Base-by-base conservation (phyloP, 176 grass and related monocot genomes). In the Rhynchospora breviuscula region DNA sequence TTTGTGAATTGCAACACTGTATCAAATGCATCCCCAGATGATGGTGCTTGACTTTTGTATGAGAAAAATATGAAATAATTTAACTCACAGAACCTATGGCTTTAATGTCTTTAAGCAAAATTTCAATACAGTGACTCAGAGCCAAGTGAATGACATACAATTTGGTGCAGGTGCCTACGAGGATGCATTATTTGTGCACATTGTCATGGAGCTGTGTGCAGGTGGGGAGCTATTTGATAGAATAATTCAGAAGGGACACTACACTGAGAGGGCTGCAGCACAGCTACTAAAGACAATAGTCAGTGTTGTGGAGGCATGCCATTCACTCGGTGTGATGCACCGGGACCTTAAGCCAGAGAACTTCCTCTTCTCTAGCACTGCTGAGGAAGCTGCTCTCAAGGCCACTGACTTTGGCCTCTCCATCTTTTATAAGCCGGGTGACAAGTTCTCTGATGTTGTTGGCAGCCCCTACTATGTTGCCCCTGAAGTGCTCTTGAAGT, bases 391-490 rank as follows among this genome's bases (percentile, higher is more conserved):
- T 2, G 89, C 91, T 0, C 88, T 99, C 79, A 99, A 99, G 88
- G 91, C 97, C 12, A 99, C 97, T 25, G 97, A 99, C 73, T 99
- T 99, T 47, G 96, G 96, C 5, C 88, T 99, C 43, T 99, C 96
- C 45, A 89, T 99, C 81, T 99, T 99, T 88, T 92, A 93, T 84
- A 99, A 93, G 78, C 96, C 96, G 4, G 96, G 96, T 93, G 88
- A 91, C 68, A 93, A 87, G 84, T 96, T 99, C 61, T 92, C 88
- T 81, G 97, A 99, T 81, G 93, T 99, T 5, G 97, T 99, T 87
- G 97, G 97, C 69, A 99, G 97, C 84, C 97, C 97, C 19, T 99
- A 99, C 59, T 99, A 99, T 85, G 97, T 99, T 47, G 97, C 97
- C 54, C 97, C 97, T 64, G 97, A 99, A 77, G 93, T 99, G 40